Conservation (phyloP, 1,284 basidiomycete species). For the Anthracocystis walkeri region DNA sequence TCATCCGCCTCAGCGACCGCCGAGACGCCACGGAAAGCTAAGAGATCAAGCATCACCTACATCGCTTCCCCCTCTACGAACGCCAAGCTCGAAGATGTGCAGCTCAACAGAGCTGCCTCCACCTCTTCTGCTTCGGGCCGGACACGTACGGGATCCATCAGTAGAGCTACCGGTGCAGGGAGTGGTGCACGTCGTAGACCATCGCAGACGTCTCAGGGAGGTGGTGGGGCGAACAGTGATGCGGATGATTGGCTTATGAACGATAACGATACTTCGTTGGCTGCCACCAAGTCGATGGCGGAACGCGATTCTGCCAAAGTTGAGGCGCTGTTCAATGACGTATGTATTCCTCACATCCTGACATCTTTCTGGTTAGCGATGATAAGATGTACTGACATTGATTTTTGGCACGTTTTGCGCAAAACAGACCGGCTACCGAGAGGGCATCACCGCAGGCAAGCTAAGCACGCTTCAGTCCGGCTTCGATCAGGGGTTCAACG, state of each 20-base stretch:
- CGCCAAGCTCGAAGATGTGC: conserved; percentile 8
- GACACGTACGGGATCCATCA: conserved; percentile 28
- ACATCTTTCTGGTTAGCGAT: not conserved
- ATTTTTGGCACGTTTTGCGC: not conserved
- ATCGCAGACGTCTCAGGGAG: conserved; percentile 17
- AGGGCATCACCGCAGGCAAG: conserved; percentile 87
- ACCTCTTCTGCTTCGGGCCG: conserved; percentile 15
- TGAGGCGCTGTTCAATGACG: conserved; percentile 53
- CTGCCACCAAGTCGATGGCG: conserved; percentile 35
- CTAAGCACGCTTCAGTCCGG: conserved; percentile 81
- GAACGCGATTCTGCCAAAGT: conserved; percentile 51
- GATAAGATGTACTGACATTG: not conserved
- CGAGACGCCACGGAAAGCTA: conserved; percentile 33
- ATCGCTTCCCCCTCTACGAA: conserved; percentile 40
- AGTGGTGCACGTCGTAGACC: conserved; percentile 20
- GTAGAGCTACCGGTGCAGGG: conserved; percentile 9
- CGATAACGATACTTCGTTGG: conserved; percentile 35
- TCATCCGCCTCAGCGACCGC: not conserved
- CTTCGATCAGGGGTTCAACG: conserved; percentile 82
- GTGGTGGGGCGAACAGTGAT: conserved; percentile 13
- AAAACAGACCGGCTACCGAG: conserved; percentile 82
- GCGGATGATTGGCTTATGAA: conserved; percentile 55
- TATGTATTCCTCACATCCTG: conserved; percentile 21
- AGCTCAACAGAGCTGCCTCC: conserved; percentile 14
- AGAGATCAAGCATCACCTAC: conserved; percentile 44